Base-by-base conservation (phyloP, 371 early-diverging fungal species). In the Chytridium lagenaria region DNA sequence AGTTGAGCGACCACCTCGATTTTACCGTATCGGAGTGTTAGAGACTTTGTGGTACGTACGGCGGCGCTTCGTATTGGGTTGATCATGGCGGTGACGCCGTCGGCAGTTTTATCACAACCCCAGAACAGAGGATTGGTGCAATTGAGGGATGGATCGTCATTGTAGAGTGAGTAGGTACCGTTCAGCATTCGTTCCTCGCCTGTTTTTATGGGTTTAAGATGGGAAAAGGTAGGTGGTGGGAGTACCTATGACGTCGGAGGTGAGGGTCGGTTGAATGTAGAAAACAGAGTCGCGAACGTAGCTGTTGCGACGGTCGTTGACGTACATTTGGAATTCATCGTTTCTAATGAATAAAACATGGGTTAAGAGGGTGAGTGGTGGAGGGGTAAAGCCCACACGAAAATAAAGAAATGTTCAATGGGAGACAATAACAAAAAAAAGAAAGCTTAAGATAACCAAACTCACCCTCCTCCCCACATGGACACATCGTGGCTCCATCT, bases 61-160 rank as follows among this genome's bases (percentile, higher is more conserved):
- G 83, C 72, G 3, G 90, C 91, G 0, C 89, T 89, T 71, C 87
- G 89, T 59, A 92, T 83, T 1, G 92, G 92, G 57, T 91, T 91
- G 67, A 92, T 67, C 68, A 86, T 88, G n/a, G n/a, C n/a, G 68
- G 84, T 84, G 7, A 81, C 86, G 30, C 83, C 87, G 40, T 79
- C 79, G 16, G 87, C 82, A 1, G 87, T 80, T 28, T 90, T 84
- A 61, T 81, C 81, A 65, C 91, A 90, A 2, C 90, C 90, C 66
- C 75, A 84, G 71, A 71, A 72, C 50, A 65, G 77, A 51, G 78
- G 73, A 38, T 77, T 78, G 2, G 79, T 86, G 69, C 68, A 74
- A 7, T 79, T 75, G 22, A 57, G 67, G 16, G 81, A 31, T 0
- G 59, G 34, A 50, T 76, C 52, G 36, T 50, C 74, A 36, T 71